Evolutionary conservation across 139 green algal genomes (phyloP).

Genomic region (Micractinium sp.): DNA sequence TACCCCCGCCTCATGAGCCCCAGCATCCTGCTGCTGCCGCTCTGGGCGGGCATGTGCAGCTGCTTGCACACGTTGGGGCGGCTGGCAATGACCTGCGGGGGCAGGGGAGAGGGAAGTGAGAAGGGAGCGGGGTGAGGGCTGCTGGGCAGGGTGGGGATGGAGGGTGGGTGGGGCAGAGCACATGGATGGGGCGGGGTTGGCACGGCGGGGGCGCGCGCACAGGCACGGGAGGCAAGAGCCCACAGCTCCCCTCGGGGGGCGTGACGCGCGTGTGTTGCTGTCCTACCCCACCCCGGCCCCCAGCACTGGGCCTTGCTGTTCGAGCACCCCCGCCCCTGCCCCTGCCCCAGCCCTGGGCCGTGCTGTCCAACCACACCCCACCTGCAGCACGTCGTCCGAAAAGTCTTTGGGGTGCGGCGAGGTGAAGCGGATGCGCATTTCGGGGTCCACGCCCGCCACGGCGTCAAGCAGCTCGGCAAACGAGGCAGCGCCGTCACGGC

Average conservation of each 20-base stretch:
- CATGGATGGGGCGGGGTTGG: too few species aligned
- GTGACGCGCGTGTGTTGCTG: too few species aligned
- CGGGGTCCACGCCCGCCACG: slow-evolving; percentile 73
- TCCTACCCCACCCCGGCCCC: too few species aligned
- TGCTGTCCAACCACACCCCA: slow-evolving; percentile 4
- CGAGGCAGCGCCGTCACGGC: slow-evolving; percentile 54
- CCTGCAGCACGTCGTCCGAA: slow-evolving; percentile 73
- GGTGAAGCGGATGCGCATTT: slow-evolving; percentile 94
- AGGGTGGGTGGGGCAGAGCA: not conserved
- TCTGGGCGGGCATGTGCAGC: slow-evolving; percentile 94
- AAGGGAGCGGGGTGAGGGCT: not conserved
- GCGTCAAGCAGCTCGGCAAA: slow-evolving; percentile 87
- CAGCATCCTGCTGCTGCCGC: slow-evolving; percentile 73
- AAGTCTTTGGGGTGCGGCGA: slow-evolving; percentile 93
- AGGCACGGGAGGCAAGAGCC: too few species aligned
- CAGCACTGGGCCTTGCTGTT: too few species aligned
- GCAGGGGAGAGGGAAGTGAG: not conserved
- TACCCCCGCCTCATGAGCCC: slow-evolving; percentile 86
- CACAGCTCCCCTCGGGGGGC: too few species aligned
- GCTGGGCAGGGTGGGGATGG: not conserved
- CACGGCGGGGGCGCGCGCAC: too few species aligned
- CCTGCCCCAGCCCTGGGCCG: not conserved
- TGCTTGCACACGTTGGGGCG: slow-evolving; percentile 85
- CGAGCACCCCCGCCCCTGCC: not conserved
- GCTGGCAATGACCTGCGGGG: slow-evolving; percentile 61